phyloP scores from a whole-genome alignment of 2,329 filamentous ascomycete species.

The Zymoseptoria crescenta region DNA sequence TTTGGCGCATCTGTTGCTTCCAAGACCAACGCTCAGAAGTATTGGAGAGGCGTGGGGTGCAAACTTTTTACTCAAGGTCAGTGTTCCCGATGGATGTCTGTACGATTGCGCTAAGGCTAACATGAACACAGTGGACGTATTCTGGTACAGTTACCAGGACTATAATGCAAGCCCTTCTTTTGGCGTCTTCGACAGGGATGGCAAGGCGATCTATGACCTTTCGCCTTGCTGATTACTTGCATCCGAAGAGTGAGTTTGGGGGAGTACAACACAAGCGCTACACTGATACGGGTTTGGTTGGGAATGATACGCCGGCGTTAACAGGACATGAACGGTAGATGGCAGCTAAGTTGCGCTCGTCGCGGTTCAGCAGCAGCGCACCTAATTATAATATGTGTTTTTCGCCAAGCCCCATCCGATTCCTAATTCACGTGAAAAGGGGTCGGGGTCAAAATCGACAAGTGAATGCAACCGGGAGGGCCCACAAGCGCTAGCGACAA shows the following conservation, averaged over 20 bases:
- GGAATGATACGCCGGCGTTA: too few species aligned
- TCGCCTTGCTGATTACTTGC: conserved; percentile 9
- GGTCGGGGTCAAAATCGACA: not conserved
- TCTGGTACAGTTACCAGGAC: conserved; percentile 56
- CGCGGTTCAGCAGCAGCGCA: too few species aligned
- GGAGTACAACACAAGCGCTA: not conserved
- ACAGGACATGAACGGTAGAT: not conserved
- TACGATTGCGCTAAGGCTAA: conserved; percentile 2
- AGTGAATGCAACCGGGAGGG: not conserved
- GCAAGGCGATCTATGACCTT: conserved; percentile 27
- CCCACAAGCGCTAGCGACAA: too few species aligned
- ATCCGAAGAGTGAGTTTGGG: not conserved
- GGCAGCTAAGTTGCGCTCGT: not conserved
- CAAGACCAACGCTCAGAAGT: conserved; percentile 53
- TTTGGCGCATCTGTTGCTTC: conserved; percentile 50
- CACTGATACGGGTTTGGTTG: conserved; percentile 10
- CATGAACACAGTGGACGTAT: conserved; percentile 37
- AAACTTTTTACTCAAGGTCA: conserved; percentile 44
- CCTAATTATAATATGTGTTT: not conserved
- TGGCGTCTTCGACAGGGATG: conserved; percentile 32
- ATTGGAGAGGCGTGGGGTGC: conserved; percentile 58
- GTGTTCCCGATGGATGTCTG: not conserved
- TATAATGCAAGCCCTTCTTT: conserved; percentile 37
- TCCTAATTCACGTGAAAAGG: not conserved
- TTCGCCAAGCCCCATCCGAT: not conserved